Percentiles rank a stretch among this genome's conserved stretches.
Evolutionary conservation across 1,284 basidiomycete species (phyloP).

Genomic region (Melampsora americana): DNA sequence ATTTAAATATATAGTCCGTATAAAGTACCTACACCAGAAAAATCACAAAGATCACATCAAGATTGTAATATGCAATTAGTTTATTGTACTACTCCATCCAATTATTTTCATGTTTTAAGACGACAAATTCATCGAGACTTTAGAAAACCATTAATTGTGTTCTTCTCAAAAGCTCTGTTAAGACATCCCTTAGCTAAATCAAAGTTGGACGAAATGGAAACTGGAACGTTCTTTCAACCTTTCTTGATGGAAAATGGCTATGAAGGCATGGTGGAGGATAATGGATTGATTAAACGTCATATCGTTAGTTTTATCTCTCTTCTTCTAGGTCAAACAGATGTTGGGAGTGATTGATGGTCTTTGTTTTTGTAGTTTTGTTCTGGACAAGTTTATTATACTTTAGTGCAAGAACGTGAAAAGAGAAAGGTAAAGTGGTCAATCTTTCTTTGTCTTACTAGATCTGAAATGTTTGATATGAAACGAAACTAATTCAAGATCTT

Average conservation of each 20-base stretch:
- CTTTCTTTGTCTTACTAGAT: background rate
- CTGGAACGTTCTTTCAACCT: conserved; percentile 84
- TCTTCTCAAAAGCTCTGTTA: conserved; percentile 75
- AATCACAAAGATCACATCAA: conserved; percentile 92
- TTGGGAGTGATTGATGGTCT: too few relatives aligned
- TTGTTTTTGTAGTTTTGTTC: conserved; percentile 45
- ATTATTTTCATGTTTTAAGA: conserved; percentile 73
- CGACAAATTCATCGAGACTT: conserved; percentile 93
- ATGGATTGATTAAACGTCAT: conserved; percentile 78
- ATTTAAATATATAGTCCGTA: conserved; percentile 57
- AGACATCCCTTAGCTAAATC: conserved; percentile 88
- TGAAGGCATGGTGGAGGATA: conserved; percentile 68
- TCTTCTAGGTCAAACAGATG: too few relatives aligned
- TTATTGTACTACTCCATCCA: conserved; percentile 67
- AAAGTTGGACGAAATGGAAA: conserved; percentile 77
- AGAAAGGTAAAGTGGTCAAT: conserved; percentile 58
- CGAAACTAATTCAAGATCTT: background rate
- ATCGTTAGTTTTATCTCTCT: conserved; percentile 67
- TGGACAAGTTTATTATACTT: conserved; percentile 89
- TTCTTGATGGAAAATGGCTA: conserved; percentile 83
- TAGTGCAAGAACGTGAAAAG: conserved; percentile 82
- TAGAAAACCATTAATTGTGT: conserved; percentile 84
- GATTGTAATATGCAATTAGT: conserved; percentile 99
- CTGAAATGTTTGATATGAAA: too few relatives aligned
- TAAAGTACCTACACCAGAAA: conserved; percentile 80